Percentiles rank a stretch among this genome's conserved stretches.
Conservation (phyloP, 805 yeast genomes). For the Kluyveromyces lactis region DNA sequence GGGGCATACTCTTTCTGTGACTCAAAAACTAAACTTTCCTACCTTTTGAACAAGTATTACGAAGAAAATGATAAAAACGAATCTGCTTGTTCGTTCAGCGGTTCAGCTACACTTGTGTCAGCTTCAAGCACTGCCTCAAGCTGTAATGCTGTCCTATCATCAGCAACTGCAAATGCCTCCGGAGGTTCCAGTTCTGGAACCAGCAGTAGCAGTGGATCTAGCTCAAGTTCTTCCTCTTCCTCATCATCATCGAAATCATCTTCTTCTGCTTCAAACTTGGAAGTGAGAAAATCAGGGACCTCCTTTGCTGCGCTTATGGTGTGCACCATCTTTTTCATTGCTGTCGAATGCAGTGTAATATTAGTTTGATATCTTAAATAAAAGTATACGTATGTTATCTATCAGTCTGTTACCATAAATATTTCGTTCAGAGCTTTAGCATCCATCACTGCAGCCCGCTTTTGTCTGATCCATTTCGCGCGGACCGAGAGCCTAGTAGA, state of each 20-base stretch:
- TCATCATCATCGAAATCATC: slow-evolving; percentile 18
- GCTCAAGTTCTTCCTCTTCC: slow-evolving; percentile 29
- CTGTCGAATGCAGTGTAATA: slow-evolving; percentile 38
- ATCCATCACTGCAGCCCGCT: slow-evolving; percentile 87
- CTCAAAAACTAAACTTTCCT: slow-evolving; percentile 50
- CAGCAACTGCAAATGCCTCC: slow-evolving; percentile 57
- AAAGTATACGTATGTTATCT: slow-evolving; percentile 5
- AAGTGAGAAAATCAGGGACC: no score
- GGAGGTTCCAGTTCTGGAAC: slow-evolving; percentile 41
- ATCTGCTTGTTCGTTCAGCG: slow-evolving; percentile 53
- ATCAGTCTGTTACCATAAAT: slow-evolving; percentile 62
- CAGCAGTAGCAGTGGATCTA: slow-evolving; percentile 21
- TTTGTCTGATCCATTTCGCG: slow-evolving; percentile 81
- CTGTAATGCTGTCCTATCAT: slow-evolving; percentile 43
- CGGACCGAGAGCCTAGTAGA: slow-evolving; percentile 64
- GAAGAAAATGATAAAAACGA: slow-evolving; percentile 28
- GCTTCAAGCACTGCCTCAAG: slow-evolving; percentile 36
- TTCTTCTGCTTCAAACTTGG: no score
- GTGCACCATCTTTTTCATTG: slow-evolving; percentile 29
- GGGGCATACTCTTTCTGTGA: slow-evolving; percentile 69
- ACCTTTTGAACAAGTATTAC: slow-evolving; percentile 51
- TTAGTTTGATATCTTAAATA: slow-evolving; percentile 18
- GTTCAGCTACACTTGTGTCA: slow-evolving; percentile 44
- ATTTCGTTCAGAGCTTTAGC: slow-evolving; percentile 84
- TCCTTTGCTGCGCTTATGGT: slow-evolving; percentile 33